phyloP scores from a whole-genome alignment of 2,329 filamentous ascomycete genomes.

The Arthrobotrys megalospora region DNA sequence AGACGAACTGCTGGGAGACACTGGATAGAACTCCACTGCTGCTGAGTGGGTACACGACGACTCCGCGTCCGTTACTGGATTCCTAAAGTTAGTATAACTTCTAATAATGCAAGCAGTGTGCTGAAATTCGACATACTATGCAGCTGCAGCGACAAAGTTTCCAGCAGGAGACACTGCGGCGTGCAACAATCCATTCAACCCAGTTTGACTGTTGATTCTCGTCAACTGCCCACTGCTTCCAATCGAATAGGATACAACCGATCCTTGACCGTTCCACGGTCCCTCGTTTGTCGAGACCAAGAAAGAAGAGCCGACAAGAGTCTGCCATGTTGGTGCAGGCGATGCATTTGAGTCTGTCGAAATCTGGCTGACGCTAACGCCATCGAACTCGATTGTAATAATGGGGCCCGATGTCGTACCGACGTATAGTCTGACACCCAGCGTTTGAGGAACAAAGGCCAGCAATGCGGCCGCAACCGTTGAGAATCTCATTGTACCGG shows the following conservation, averaged over 20 bases:
- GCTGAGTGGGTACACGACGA: constrained; percentile 44
- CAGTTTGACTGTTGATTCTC: constrained; percentile 48
- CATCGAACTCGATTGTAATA: constrained; percentile 36
- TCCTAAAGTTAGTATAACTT: constrained; percentile 1
- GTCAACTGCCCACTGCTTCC: constrained; percentile 25
- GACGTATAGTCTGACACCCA: constrained; percentile 41
- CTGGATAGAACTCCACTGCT: constrained; percentile 25
- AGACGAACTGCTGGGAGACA: constrained; percentile 46
- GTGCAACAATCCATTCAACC: constrained; percentile 41
- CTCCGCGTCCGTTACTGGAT: constrained; percentile 25
- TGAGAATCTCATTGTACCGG: constrained; percentile 36
- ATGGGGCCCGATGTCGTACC: constrained; percentile 41
- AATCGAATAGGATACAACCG: constrained; percentile 41
- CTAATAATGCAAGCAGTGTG: background rate
- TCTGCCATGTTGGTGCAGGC: constrained; percentile 50
- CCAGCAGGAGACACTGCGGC: constrained; percentile 41
- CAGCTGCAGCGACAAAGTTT: constrained; percentile 40
- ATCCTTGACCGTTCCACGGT: constrained; percentile 47
- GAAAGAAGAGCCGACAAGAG: constrained; percentile 8
- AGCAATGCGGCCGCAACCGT: constrained; percentile 35
- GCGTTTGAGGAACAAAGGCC: constrained; percentile 24
- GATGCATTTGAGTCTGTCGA: constrained; percentile 36
- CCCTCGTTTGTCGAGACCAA: constrained; percentile 52
- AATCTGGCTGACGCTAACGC: constrained; percentile 24
- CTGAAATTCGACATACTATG: constrained; percentile 38